Conservation (phyloP, 345 rosid species). For the Arabidopsis suecica region DNA sequence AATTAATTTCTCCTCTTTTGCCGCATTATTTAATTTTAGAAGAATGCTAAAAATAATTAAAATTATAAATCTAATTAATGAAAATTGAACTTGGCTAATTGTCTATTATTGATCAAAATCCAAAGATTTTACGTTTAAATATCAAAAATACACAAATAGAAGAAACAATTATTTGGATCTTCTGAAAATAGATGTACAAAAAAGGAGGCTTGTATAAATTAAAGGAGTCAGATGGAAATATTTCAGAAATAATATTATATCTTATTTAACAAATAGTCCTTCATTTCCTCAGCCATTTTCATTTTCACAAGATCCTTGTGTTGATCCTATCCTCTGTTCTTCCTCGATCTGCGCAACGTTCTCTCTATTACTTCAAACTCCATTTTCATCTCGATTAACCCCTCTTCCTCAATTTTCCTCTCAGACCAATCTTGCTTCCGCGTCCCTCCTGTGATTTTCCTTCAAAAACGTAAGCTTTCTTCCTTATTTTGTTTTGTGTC, state of each 20-base stretch:
- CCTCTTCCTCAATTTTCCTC: background rate
- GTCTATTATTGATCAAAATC: background rate
- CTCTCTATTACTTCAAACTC: background rate
- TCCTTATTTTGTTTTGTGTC: background rate
- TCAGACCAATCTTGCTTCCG: background rate
- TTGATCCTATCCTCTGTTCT: conserved; percentile 36
- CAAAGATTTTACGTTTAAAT: conserved; percentile 1
- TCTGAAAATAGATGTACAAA: background rate
- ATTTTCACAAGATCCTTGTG: conserved; percentile 18
- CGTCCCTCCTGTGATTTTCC: background rate
- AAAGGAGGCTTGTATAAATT: background rate
- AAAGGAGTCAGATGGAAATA: conserved; percentile 31
- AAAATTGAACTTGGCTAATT: background rate
- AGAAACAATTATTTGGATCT: background rate
- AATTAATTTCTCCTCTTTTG: background rate
- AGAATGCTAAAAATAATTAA: background rate
- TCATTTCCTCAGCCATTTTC: conserved; percentile 4
- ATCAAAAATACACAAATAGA: background rate
- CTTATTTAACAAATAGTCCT: conserved; percentile 39
- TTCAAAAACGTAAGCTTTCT: conserved; percentile 20
- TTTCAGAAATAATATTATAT: background rate
- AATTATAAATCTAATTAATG: background rate
- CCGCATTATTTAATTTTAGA: background rate
- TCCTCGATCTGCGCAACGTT: conserved; percentile 25
- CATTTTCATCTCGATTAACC: background rate